Evolutionary conservation across 495 filamentous ascomycete species (phyloP), one percentile per base, ranked within the genome.

Genomic region (Lasiosphaeria ovina): DNA sequence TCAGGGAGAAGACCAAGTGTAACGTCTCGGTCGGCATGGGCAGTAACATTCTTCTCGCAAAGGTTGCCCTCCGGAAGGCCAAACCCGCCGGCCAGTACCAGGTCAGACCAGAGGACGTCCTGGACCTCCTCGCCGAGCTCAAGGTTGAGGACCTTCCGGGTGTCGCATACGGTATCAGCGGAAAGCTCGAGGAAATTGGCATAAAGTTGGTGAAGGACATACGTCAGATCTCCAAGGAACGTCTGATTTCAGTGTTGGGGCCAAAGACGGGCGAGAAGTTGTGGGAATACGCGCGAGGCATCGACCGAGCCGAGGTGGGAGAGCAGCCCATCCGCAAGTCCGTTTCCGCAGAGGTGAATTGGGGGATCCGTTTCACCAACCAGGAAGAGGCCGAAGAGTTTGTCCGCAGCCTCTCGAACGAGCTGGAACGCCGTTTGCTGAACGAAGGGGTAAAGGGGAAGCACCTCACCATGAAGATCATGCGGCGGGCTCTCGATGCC

Each of bases 11-110:
- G 59, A 95, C 94, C 0, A 87, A 82, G 6, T 97, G 95, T 70
- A 84, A 87, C 52, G 93, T 97, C 4, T 97, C 93, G 0, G 86
- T 98, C n/a, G 94, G 94, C 0, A 96, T 98, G 60, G 94, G 95
- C 3, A 85, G 83, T 7, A 98, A 96, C 66, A 91, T 98, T 44
- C 72, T 98, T 9, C 83, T 92, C 6, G 95, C 94, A 38, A 97
- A 96, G 67, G 82, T 98, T 12, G 92, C 94, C 6, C 76, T 97
- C 60, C 82, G 92, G 44, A 95, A 90, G 73, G 94, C 94, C 1
- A 98, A 98, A 69, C 94, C 94, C 2, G 93, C 93, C 3, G 94
- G 95, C 0, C 93, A 97, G 65, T 89, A 90, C 63, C 89, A 95
- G 52, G 79, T 98, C 58, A 89, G 86, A 60, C 91, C 89, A 0